phyloP scores from a whole-genome alignment of 371 early-diverging fungal genomes.

The Coemansia sp. region DNA sequence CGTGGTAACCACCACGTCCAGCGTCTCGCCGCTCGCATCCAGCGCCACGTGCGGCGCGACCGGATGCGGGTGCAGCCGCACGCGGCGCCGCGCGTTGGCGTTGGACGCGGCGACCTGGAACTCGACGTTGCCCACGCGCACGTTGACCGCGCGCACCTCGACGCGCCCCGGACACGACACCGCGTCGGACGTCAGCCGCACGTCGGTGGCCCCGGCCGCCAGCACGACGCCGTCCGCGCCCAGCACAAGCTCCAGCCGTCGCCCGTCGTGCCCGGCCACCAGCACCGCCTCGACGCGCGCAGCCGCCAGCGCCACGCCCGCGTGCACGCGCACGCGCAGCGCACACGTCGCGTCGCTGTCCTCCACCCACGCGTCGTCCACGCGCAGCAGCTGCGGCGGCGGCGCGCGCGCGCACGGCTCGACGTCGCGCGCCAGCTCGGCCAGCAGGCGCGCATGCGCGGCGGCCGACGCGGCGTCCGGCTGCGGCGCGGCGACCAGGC shows the following conservation, averaged over 20 bases:
- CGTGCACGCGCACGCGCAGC: slow-evolving; percentile 2
- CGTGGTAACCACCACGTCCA: slow-evolving; percentile 11
- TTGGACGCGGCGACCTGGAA: slow-evolving; percentile 11
- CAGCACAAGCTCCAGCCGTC: slow-evolving; percentile 21
- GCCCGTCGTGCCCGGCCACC: slow-evolving; percentile 6
- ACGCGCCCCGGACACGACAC: slow-evolving; percentile 35
- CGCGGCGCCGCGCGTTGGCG: slow-evolving; percentile 7
- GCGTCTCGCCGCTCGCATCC: neutral
- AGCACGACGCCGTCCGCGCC: slow-evolving; percentile 7
- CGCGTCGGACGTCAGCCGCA: slow-evolving; percentile 14
- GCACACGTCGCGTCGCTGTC: slow-evolving; percentile 5
- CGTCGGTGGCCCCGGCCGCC: neutral
- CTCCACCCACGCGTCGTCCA: neutral
- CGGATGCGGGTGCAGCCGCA: slow-evolving; percentile 29
- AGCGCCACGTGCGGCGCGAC: slow-evolving; percentile 8
- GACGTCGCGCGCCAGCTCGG: slow-evolving; percentile 10
- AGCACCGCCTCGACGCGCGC: slow-evolving; percentile 21
- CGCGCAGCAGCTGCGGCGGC: slow-evolving; percentile 5
- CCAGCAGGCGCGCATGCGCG: slow-evolving; percentile 17
- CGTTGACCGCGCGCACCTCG: slow-evolving; percentile 14
- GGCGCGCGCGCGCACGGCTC: neutral
- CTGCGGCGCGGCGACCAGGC: slow-evolving; percentile 24
- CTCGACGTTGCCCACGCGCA: slow-evolving; percentile 17
- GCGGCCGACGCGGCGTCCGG: slow-evolving; percentile 7
- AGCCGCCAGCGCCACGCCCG: slow-evolving; percentile 8